Evolutionary conservation across 257 asterid species (phyloP).

Genomic region (Avicennia marina): DNA sequence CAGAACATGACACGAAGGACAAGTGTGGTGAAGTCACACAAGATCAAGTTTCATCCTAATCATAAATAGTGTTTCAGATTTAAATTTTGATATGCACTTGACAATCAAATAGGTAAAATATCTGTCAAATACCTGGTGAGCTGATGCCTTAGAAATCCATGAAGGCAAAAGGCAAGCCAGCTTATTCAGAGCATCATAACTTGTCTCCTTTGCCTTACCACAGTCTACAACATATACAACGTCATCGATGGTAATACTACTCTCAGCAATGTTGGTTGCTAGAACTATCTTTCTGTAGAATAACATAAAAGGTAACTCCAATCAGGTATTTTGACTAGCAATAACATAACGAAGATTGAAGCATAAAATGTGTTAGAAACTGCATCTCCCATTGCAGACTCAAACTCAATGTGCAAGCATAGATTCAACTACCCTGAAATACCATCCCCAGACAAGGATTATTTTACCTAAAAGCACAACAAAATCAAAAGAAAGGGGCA

Average conservation of each 20-base stretch:
- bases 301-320: conserved; percentile 7
- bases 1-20: conserved; percentile 13
- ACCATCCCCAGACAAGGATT: not conserved
- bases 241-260: conserved; percentile 96
- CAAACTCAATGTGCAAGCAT: conserved; percentile 8
- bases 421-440: conserved; percentile 6
- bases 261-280: conserved; percentile 97
- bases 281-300: conserved; percentile 83
- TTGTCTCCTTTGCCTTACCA: conserved; percentile 97
- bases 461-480: not conserved
- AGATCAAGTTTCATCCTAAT: not conserved
- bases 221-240: conserved; percentile 93
- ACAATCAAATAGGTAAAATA: not conserved
- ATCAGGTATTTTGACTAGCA: not conserved
- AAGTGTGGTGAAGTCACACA: not conserved
- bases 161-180: conserved; percentile 93
- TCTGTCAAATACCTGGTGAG: conserved; percentile 69
- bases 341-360: not conserved
- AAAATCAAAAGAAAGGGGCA: conserved; percentile 3
- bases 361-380: conserved; percentile 2
- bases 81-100: not conserved
- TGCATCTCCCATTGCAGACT: conserved; percentile 7
- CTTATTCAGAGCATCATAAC: conserved; percentile 97
- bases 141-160: conserved; percentile 99
- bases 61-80: not conserved